Evolutionary conservation across 768 basidiomycete species (phyloP).

Genomic region (Trametes maxima): DNA sequence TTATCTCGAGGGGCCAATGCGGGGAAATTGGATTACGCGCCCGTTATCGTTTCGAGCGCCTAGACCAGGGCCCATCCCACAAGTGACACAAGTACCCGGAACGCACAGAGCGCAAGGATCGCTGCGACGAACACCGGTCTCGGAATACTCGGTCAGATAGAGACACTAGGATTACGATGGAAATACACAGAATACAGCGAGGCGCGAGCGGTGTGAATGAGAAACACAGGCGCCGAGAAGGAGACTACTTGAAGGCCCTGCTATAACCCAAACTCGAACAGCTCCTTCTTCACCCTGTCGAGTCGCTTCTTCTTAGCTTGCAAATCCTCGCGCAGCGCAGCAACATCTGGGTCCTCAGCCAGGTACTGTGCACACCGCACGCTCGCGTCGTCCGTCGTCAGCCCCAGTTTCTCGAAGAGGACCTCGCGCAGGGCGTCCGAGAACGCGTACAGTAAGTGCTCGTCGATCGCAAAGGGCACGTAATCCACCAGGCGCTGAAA

Average conservation of each 20-base stretch:
- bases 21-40: background rate
- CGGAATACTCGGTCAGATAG: no score
- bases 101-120: no score
- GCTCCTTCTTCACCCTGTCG: slow-evolving; percentile 40
- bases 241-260: background rate
- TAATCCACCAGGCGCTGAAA: slow-evolving; percentile 23
- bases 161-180: no score
- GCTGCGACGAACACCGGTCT: no score
- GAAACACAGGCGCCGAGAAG: no score
- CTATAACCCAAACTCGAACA: slow-evolving; percentile 35
- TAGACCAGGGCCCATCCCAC: background rate
- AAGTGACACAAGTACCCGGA: background rate
- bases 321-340: slow-evolving; percentile 40
- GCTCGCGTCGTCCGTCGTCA: slow-evolving; percentile 36
- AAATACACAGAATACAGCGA: no score
- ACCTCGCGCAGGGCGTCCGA: slow-evolving; percentile 35
- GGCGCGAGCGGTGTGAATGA: no score
- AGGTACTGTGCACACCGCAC: slow-evolving; percentile 44
- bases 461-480: slow-evolving; percentile 22
- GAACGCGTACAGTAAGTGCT: slow-evolving; percentile 39
- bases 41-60: slow-evolving; percentile 1
- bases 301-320: slow-evolving; percentile 38
- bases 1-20: background rate
- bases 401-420: slow-evolving; percentile 38
- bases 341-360: slow-evolving; percentile 45